These are phyloP conservation scores for Actinidia arguta DNA, from an alignment of 179 eudicot genomes.

Conservation along the genomic window DNA sequence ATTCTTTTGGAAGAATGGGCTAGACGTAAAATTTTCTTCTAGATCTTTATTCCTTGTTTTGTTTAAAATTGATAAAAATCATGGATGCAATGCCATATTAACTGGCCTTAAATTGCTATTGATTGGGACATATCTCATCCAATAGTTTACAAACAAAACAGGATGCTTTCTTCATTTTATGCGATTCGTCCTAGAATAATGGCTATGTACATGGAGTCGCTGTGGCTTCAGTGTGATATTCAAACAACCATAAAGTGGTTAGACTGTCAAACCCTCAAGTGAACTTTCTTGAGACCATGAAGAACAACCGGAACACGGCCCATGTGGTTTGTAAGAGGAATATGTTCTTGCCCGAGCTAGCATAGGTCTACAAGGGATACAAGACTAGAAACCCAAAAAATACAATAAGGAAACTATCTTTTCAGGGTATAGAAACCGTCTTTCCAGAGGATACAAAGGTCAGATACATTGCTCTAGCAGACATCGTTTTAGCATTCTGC, in stretches of 20 bases:
- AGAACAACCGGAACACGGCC: too few relatives aligned
- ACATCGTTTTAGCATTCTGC: background rate
- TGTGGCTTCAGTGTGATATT: background rate
- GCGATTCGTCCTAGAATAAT: background rate
- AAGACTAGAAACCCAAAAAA: too few relatives aligned
- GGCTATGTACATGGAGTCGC: background rate
- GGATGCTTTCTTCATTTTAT: background rate
- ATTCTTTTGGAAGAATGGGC: background rate
- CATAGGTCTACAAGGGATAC: too few relatives aligned
- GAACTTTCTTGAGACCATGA: background rate
- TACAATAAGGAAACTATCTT: too few relatives aligned
- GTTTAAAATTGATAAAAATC: background rate
- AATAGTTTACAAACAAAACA: background rate
- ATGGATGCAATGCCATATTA: background rate
- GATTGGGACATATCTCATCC: background rate
- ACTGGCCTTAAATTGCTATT: background rate
- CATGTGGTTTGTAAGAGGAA: too few relatives aligned
- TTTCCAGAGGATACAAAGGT: background rate
- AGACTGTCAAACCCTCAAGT: too few relatives aligned
- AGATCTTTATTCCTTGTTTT: background rate
- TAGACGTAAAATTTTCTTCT: background rate
- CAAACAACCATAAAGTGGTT: too few relatives aligned
- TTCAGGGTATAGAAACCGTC: too few relatives aligned
- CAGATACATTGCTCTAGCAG: background rate
- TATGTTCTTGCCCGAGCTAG: too few relatives aligned